phyloP scores from a whole-genome alignment of 2,329 filamentous ascomycete species.

The Talaromyces sp. region DNA sequence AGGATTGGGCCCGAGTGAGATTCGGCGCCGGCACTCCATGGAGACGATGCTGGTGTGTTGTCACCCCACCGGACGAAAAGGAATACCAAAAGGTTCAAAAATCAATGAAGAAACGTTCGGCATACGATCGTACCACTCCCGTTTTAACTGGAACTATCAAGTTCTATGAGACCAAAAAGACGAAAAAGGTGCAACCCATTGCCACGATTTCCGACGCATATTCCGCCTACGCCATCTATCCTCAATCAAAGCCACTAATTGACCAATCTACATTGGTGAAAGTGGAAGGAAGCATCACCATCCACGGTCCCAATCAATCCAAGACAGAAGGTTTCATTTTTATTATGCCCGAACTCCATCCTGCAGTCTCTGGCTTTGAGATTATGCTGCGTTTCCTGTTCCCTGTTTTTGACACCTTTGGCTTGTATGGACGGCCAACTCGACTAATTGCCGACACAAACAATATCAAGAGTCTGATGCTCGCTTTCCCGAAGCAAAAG shows the following conservation, averaged over 20 bases:
- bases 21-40: constrained; percentile 95
- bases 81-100: constrained; percentile 81
- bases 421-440: constrained; percentile 81
- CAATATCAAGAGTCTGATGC: constrained; percentile 90
- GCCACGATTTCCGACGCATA: constrained; percentile 88
- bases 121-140: constrained; percentile 71
- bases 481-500: constrained; percentile 86
- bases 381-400: constrained; percentile 92
- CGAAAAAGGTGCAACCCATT: constrained; percentile 84
- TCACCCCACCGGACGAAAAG: constrained; percentile 89
- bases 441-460: constrained; percentile 81
- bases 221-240: constrained; percentile 91
- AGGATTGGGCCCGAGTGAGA: constrained; percentile 91
- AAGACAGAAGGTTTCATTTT: constrained; percentile 92
- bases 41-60: constrained; percentile 95
- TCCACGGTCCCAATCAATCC: constrained; percentile 73
- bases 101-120: constrained; percentile 71
- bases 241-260: constrained; percentile 87
- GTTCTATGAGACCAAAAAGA: constrained; percentile 92
- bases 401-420: constrained; percentile 89
- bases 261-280: constrained; percentile 93
- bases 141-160: constrained; percentile 82
- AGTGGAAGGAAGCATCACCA: constrained; percentile 83
- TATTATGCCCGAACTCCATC: constrained; percentile 90
- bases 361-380: constrained; percentile 90